phyloP scores from a whole-genome alignment of 2,329 filamentous ascomycete genomes.

The Botrytis tulipae region DNA sequence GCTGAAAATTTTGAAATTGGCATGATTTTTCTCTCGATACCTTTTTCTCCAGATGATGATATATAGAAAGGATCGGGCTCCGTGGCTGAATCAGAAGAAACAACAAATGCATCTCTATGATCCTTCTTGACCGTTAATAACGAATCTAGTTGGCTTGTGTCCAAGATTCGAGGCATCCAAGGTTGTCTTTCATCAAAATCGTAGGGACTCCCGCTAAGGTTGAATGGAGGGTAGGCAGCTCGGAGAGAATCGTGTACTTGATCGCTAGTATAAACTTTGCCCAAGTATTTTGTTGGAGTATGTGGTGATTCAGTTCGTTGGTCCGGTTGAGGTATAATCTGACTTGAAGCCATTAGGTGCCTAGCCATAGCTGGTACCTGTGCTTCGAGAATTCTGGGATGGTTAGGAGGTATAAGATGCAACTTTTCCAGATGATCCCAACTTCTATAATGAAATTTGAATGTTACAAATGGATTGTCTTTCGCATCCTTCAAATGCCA shows the following conservation, averaged over 20 bases:
- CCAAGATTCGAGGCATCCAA: not conserved
- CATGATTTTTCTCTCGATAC: not conserved
- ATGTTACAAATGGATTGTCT: conserved; percentile 52
- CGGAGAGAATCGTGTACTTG: conserved; percentile 17
- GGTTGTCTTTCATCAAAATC: not conserved
- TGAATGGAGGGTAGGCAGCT: conserved; percentile 4
- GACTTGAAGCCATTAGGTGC: not conserved
- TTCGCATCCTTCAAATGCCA: conserved; percentile 52
- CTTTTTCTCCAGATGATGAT: not conserved
- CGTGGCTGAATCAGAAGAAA: not conserved
- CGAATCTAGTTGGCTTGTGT: not conserved
- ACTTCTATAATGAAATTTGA: conserved; percentile 57
- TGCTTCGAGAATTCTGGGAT: conserved; percentile 21
- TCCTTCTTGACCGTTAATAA: conserved; percentile 3
- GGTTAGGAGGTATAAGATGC: conserved; percentile 43
- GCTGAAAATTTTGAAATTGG: not conserved
- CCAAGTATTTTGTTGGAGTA: conserved; percentile 18
- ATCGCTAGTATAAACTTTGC: conserved; percentile 21
- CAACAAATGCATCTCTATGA: conserved; percentile 16
- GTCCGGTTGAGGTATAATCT: not conserved
- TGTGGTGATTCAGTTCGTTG: not conserved
- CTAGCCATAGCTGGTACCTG: conserved; percentile 15
- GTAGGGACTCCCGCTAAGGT: not conserved
- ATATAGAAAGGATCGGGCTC: conserved; percentile 12
- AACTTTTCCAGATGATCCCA: conserved; percentile 49